Evolutionary conservation across 2,329 filamentous ascomycete genomes (phyloP).

Genomic region (Fusarium tuaranense): DNA sequence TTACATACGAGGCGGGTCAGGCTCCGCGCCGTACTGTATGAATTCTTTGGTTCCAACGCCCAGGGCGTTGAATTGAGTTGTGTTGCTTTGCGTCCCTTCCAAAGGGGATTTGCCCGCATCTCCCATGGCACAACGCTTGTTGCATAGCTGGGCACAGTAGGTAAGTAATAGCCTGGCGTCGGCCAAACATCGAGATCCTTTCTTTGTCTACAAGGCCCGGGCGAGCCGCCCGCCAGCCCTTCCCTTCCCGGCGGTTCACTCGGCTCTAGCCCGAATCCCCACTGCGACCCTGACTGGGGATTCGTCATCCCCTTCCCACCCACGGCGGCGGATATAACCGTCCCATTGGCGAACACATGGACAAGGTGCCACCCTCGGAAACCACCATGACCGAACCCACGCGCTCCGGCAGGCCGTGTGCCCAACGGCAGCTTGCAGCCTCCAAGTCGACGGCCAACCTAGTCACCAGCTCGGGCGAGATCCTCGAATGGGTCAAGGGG

Average conservation of each 20-base stretch:
- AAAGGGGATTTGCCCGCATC: background rate
- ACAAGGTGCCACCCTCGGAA: constrained; percentile 43
- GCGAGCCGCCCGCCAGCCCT: constrained; percentile 39
- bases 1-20: constrained; percentile 43
- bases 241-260: constrained; percentile 51
- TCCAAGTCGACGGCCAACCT: constrained; percentile 36
- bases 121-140: background rate
- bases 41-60: constrained; percentile 2
- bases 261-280: constrained; percentile 54
- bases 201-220: constrained; percentile 32
- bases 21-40: constrained; percentile 27
- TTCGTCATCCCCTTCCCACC: constrained; percentile 49
- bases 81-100: constrained; percentile 1
- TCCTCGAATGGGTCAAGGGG: constrained; percentile 47
- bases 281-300: constrained; percentile 48
- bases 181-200: constrained; percentile 46
- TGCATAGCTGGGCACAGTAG: background rate
- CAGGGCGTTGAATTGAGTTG: background rate
- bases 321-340: constrained; percentile 48
- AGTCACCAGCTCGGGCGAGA: constrained; percentile 44
- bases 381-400: constrained; percentile 42
- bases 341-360: constrained; percentile 50
- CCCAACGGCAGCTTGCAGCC: constrained; percentile 45
- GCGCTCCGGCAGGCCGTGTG: constrained; percentile 38
- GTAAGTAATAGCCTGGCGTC: constrained; percentile 18